Base-by-base conservation (phyloP, 2,329 filamentous ascomycete species). In the Fusarium xyrophilum region DNA sequence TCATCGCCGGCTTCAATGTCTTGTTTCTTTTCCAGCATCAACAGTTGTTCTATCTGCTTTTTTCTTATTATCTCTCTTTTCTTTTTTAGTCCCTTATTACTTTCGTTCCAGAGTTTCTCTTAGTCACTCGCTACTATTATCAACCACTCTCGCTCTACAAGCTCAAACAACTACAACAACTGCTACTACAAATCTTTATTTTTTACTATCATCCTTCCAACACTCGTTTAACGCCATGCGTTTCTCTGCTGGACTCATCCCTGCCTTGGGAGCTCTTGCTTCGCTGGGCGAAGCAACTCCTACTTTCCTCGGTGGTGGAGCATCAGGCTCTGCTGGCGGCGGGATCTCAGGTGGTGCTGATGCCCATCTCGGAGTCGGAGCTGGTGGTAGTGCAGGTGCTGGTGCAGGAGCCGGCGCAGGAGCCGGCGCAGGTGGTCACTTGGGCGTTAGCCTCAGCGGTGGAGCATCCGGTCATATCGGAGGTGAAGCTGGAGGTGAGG, bases 211-310 rank as follows among this genome's bases (percentile, higher is more conserved):
- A 58, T 39, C 38, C 50, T 35, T 43, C 46, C 46, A 51, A 28
- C 52, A 56, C 39, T 62, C 61, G 55, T 48, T 59, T 25, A 55
- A 67, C 65, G 52, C 52, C 17, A 70, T 70, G 68, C 67, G 67
- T 61, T 67, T 64, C 57, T 67, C 60, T 40, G 33, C 67, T 50
- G 54, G 35, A 46, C 8, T 70, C 19, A 47, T 70, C 56, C 67
- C 67, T 19, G 38, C 63, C 38, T 19, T 70, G 53, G 67, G 67
- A 70, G 67, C 67, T 21, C 50, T 70, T 46, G 63, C 67, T 53
- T 69, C 68, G 47, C 56, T 68, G 44, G 63, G 51, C 60, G 67
- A 65, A 61, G 68, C 67, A 39, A 64, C 63, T 33, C 67, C 68
- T 19, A 69, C 67, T 47, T 58, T 70, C 48, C 3, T 69, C 30